phyloP scores from a whole-genome alignment of 2,329 filamentous ascomycete species.

The Pseudocercospora musae region DNA sequence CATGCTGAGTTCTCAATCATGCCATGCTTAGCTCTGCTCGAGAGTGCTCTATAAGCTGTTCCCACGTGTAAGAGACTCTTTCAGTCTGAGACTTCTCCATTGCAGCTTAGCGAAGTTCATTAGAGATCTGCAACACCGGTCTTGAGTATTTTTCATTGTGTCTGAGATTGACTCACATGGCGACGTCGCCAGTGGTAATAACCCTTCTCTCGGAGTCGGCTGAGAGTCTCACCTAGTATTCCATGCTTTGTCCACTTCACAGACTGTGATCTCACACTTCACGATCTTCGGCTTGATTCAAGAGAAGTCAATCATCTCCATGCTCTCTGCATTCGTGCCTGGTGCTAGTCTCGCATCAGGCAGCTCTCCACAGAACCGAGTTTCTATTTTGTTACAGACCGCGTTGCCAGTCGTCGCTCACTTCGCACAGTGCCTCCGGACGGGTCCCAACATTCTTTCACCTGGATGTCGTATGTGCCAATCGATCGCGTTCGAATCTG shows the following conservation, averaged over 20 bases:
- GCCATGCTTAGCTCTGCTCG: too few species aligned
- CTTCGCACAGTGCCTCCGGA: constrained; percentile 24
- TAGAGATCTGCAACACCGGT: too few species aligned
- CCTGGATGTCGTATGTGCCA: constrained; percentile 2
- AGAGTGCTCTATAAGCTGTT: neutral
- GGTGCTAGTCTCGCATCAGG: constrained; percentile 21
- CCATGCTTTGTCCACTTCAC: too few species aligned
- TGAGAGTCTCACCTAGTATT: too few species aligned
- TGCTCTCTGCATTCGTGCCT: constrained; percentile 25
- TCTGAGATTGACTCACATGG: neutral
- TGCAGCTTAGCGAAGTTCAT: too few species aligned
- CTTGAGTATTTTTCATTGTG: neutral
- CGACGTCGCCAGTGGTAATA: too few species aligned
- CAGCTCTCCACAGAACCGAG: constrained; percentile 27
- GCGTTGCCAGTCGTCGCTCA: neutral
- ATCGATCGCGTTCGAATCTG: constrained; percentile 1
- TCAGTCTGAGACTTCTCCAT: neutral
- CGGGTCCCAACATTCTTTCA: constrained; percentile 24
- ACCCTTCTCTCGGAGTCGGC: too few species aligned
- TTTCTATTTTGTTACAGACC: constrained; percentile 5
- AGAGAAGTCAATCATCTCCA: constrained; percentile 32
- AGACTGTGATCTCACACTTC: neutral
- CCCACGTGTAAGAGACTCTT: neutral
- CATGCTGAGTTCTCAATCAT: neutral
- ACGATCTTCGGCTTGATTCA: constrained; percentile 24